phyloP scores from a whole-genome alignment of 306 rosid species.

The Rosa multiflora region DNA sequence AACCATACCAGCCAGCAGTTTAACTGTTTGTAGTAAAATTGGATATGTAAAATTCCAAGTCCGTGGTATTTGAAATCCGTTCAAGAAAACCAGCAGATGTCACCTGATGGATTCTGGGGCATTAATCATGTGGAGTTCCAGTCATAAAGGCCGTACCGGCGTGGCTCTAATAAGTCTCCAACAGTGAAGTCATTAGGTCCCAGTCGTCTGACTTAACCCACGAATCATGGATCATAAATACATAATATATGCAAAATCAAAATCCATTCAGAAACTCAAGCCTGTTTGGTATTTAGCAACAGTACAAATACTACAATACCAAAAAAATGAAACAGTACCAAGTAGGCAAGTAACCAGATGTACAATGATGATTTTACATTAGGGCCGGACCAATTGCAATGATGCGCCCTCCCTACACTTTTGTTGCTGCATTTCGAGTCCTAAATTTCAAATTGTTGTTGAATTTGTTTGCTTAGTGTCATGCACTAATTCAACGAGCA shows the following conservation, averaged over 20 bases:
- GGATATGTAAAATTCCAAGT: neutral
- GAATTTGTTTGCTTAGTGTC: too few relatives aligned
- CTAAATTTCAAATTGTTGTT: neutral
- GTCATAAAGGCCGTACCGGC: constrained; percentile 10
- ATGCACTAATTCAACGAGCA: too few relatives aligned
- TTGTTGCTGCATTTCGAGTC: neutral
- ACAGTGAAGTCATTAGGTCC: constrained; percentile 15
- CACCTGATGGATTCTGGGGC: constrained; percentile 29
- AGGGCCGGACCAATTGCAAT: neutral
- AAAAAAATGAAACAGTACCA: neutral
- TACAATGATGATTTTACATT: neutral
- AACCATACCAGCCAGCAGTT: neutral
- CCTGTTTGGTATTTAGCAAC: neutral
- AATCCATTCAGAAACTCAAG: neutral
- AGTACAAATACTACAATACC: neutral
- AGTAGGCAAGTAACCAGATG: neutral
- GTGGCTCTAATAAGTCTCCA: constrained; percentile 12
- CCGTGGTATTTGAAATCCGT: neutral
- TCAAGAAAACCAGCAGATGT: constrained; percentile 10
- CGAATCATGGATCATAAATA: neutral
- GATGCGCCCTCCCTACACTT: neutral
- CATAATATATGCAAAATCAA: neutral
- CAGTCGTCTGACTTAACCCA: neutral
- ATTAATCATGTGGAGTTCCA: neutral
- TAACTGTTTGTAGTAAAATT: neutral